Evolutionary conservation across 2,329 filamentous ascomycete species (phyloP).

Genomic region (Cladosporium sp.): DNA sequence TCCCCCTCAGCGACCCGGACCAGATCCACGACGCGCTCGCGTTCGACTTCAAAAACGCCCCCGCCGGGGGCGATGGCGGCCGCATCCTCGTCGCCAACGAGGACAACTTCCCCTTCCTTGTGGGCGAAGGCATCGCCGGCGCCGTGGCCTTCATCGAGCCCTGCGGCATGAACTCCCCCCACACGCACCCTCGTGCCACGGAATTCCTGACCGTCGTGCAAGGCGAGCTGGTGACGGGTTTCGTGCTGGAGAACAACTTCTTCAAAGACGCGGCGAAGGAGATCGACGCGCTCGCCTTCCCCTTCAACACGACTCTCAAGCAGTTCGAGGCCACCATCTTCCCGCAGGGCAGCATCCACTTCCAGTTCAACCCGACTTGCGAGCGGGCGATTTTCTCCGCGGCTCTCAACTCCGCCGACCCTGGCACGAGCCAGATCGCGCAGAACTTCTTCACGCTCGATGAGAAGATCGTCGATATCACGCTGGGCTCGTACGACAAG

Average conservation of each 20-base stretch:
- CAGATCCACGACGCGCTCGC: constrained; percentile 48
- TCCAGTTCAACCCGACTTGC: constrained; percentile 47
- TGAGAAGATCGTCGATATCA: constrained; percentile 33
- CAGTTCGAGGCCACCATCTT: constrained; percentile 46
- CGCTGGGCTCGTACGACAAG: constrained; percentile 25
- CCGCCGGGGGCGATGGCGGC: constrained; percentile 22
- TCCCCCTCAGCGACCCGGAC: constrained; percentile 28
- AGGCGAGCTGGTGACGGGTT: constrained; percentile 38
- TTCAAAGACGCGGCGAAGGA: constrained; percentile 26
- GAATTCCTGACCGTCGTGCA: constrained; percentile 45
- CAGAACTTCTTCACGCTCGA: constrained; percentile 42
- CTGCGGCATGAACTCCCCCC: constrained; percentile 46
- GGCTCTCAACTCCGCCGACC: constrained; percentile 41
- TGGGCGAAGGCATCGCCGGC: constrained; percentile 35
- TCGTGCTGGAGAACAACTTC: constrained; percentile 45
- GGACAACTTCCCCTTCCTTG: constrained; percentile 37
- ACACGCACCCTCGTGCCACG: constrained; percentile 47
- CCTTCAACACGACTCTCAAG: constrained; percentile 37
- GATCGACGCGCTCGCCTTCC: constrained; percentile 24
- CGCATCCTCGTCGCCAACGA: constrained; percentile 28
- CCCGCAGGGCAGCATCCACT: constrained; percentile 45
- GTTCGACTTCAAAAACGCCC: constrained; percentile 54
- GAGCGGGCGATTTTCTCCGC: constrained; percentile 42
- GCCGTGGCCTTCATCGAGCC: constrained; percentile 37
- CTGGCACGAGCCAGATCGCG: constrained; percentile 39